Evolutionary conservation across 169 alveolate species (phyloP).

Genomic region (Eimeria brunetti): DNA sequence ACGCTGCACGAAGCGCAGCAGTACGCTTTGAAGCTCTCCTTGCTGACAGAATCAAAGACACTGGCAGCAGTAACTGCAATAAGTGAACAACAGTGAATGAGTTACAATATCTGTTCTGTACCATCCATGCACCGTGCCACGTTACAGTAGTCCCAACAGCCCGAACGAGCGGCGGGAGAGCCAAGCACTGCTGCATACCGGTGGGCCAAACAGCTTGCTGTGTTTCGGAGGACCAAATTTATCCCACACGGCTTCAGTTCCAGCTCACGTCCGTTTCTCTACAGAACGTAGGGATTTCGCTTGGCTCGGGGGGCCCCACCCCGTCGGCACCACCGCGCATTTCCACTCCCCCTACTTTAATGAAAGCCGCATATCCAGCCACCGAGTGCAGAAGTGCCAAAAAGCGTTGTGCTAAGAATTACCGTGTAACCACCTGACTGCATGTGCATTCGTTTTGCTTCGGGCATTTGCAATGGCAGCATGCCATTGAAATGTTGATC

Average conservation of each 20-base stretch:
- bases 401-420: background rate
- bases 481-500: background rate
- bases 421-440: background rate
- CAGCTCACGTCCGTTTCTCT: background rate
- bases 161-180: background rate
- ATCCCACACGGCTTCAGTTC: background rate
- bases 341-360: background rate
- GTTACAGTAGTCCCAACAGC: background rate
- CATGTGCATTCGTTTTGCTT: background rate
- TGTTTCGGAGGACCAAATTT: background rate
- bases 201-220: background rate
- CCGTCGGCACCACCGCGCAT: background rate
- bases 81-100: background rate
- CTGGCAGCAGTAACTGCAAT: background rate
- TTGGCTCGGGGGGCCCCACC: background rate
- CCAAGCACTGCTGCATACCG: background rate
- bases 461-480: background rate
- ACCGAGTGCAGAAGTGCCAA: background rate
- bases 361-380: background rate
- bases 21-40: background rate
- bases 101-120: background rate
- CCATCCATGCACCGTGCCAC: too few species aligned
- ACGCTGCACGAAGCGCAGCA: background rate
- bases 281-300: background rate
- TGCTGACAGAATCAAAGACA: background rate